phyloP scores from a whole-genome alignment of 164 flowering plant genomes.

The Dillenia suffruticosa region DNA sequence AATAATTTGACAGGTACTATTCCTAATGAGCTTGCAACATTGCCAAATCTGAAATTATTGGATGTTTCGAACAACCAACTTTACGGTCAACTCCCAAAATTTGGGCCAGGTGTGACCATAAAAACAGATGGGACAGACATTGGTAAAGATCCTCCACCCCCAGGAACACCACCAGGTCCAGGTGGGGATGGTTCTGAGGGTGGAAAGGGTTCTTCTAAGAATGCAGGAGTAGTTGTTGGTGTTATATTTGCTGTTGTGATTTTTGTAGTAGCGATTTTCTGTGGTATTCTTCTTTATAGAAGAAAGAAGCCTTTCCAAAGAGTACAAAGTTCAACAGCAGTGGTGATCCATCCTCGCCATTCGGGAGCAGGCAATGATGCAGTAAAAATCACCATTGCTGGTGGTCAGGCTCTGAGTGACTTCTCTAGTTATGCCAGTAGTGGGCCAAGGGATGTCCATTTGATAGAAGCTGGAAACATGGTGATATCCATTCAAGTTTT shows the following conservation, averaged over 20 bases:
- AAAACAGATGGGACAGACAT: conserved; percentile 42
- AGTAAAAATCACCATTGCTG: conserved; percentile 60
- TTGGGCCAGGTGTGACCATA: conserved; percentile 33
- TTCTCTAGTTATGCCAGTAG: conserved; percentile 34
- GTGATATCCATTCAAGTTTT: conserved; percentile 82
- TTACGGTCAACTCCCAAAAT: conserved; percentile 57
- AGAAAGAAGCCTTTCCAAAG: conserved; percentile 33
- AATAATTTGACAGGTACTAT: conserved; percentile 68
- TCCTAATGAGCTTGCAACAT: conserved; percentile 49
- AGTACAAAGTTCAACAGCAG: conserved; percentile 49
- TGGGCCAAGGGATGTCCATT: conserved; percentile 48
- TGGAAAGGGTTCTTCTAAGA: conserved; percentile 18
- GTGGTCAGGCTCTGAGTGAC: conserved; percentile 37
- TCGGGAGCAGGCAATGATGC: conserved; percentile 57
- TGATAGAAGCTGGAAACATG: conserved; percentile 68
- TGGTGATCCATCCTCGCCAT: conserved; percentile 61
- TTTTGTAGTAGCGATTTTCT: conserved; percentile 33
- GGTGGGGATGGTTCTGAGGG: conserved; percentile 2
- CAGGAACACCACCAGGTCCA: conserved; percentile 14
- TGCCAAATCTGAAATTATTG: conserved; percentile 36
- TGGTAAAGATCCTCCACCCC: conserved; percentile 35
- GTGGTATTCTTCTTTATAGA: conserved; percentile 31
- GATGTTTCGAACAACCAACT: conserved; percentile 70
- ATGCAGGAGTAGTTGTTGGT: conserved; percentile 8
- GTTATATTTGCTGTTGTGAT: conserved; percentile 27